phyloP scores from a whole-genome alignment of 2,329 filamentous ascomycete genomes.

The Fusarium chuoi region DNA sequence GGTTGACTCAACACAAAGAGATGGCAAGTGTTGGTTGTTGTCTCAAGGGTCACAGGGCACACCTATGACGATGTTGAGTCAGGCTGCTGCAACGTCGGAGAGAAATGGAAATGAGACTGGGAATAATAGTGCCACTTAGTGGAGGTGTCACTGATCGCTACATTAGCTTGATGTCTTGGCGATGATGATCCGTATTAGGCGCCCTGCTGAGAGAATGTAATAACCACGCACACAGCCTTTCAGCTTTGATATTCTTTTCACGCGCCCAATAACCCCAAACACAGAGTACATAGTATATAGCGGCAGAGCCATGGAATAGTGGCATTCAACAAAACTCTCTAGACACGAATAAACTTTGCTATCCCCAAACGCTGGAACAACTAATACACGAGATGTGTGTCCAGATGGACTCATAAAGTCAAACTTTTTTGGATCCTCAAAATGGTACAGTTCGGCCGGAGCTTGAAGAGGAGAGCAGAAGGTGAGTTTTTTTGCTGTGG shows the following conservation, averaged over 20 bases:
- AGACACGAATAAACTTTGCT: not conserved
- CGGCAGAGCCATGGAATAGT: not conserved
- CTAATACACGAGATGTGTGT: not conserved
- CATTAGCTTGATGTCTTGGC: conserved; percentile 17
- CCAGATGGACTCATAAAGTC: conserved; percentile 9
- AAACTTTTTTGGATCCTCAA: not conserved
- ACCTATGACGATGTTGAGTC: conserved; percentile 7
- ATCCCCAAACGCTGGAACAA: not conserved
- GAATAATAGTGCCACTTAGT: conserved; percentile 25
- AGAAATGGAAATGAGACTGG: conserved; percentile 34
- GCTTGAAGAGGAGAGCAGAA: conserved; percentile 1
- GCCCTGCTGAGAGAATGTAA: conserved; percentile 15
- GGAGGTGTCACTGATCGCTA: conserved; percentile 8
- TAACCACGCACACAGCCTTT: not conserved
- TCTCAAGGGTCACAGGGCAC: conserved; percentile 8
- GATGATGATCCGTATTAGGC: conserved; percentile 16
- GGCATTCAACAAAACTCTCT: not conserved
- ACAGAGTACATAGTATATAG: not conserved
- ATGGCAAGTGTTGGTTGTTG: conserved; percentile 8
- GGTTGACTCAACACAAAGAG: not conserved
- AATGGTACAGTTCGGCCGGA: not conserved
- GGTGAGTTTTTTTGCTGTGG: conserved; percentile 2
- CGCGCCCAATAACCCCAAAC: not conserved
- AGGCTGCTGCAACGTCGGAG: conserved; percentile 19
- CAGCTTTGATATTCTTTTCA: not conserved